Evolutionary conservation across 768 basidiomycete species (phyloP), one percentile per base, ranked within the genome.

Genomic region (Cytidiella melzeri): DNA sequence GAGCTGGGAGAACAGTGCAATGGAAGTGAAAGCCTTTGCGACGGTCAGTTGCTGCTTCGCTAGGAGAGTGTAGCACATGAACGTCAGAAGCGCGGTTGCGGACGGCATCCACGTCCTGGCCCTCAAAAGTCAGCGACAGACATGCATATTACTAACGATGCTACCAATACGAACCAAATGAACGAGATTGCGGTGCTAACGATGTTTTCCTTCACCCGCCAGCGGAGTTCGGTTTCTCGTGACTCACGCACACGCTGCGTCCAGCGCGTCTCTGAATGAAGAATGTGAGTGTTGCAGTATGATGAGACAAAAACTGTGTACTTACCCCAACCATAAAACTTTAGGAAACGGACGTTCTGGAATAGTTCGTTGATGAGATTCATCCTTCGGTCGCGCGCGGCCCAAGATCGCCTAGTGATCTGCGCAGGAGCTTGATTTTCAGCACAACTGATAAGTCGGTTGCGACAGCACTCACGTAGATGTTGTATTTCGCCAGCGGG

Each of bases 1-100:
- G 3, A 91, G 68, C 62, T 85, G 79, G 1, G 79, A 72, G 66
- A 93, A 91, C 18, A 91, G 69, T 1, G 87, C 81, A 19, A 92
- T 75, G 0, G 88, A 76, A 0, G 88, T 88, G 67, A 92, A 92
- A 0, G 88, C 89, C 53, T 83, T 83, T 0, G 86, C 81, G 3
- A 91, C 84, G 0, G 87, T 90, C 18, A 92, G 64, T 20, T 71
- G 74, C 53, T 86, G 62, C 13, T 75, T 73, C 5, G 80, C 84
- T 38, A 88, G 68, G 19, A 84, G 65, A 6, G 87, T 85, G 55
- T 82, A 87, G 57, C 75, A 81, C 37, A 82, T 66, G 61, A 85
- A 87, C 2, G 81, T 74, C 3, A 69, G 67, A 10, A 85, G 69
- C 10, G 83, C 79, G 6, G 80, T 84, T 2, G 81, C 82, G 15